Percentiles rank a stretch among this genome's conserved stretches.
phyloP scores from a whole-genome alignment of 2,329 filamentous ascomycete species.

The Penicillium sp. region DNA sequence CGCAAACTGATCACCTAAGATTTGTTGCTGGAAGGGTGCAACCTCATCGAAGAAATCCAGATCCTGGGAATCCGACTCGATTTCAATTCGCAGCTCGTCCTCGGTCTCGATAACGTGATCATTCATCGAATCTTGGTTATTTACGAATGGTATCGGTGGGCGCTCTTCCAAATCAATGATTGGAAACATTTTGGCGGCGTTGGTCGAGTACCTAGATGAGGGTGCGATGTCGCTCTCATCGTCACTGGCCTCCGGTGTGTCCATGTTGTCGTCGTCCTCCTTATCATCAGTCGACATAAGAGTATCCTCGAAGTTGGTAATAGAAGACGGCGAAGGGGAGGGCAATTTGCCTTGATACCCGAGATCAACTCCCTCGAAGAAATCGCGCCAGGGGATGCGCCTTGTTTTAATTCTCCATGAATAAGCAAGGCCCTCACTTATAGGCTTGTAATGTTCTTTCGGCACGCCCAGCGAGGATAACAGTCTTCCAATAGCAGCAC shows the following conservation, averaged over 20 bases:
- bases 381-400: slow-evolving; percentile 20
- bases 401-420: slow-evolving; percentile 29
- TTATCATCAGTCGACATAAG: neutral
- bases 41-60: neutral
- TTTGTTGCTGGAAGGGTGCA: neutral
- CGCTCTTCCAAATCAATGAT: neutral
- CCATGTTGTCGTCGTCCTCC: neutral
- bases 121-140: neutral
- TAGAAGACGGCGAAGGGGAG: neutral
- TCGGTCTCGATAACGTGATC: neutral
- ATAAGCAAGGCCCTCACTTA: slow-evolving; percentile 28
- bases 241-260: neutral
- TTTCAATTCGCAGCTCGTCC: neutral
- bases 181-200: neutral
- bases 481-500: slow-evolving; percentile 30
- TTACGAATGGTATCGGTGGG: neutral
- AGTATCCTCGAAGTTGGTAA: neutral
- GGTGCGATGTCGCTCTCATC: neutral
- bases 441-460: slow-evolving; percentile 24
- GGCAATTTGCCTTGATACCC: slow-evolving; percentile 12
- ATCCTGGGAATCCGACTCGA: neutral
- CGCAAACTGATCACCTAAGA: slow-evolving; percentile 3
- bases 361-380: slow-evolving; percentile 19
- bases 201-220: neutral
- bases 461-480: slow-evolving; percentile 29